Base-by-base conservation (phyloP, 2,329 filamentous ascomycete species). In the Penicillium sp. region DNA sequence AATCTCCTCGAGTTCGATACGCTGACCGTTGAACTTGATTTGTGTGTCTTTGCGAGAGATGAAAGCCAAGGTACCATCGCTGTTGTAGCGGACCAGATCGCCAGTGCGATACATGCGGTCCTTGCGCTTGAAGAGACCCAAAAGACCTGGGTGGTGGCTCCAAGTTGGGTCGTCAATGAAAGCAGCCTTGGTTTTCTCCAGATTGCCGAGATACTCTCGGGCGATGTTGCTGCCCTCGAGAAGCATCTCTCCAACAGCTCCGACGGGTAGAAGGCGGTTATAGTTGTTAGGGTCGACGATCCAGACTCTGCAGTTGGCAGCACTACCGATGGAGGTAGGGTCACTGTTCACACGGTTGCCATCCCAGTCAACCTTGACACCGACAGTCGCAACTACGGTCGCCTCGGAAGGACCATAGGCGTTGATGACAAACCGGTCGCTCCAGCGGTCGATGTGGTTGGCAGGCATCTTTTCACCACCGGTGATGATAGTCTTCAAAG, bases 171-270 rank as follows among this genome's bases (percentile, higher is more conserved):
- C 53, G 1, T 65, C 48, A 41, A 74, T 66, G 26, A 75, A 75
- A 1, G 61, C 62, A 4, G 65, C 60, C 20, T 60, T 63, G 2
- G 71, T 75, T 41, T 70, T 73, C 29, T 58, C 62, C 4, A 60
- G 56, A 26, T 72, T 65, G 13, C 69, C 68, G 29, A 79, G 62
- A 48, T 80, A 80, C 4, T 72, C 78, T 12, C 69, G 68, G 1
- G 69, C 76, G 10, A 80, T 66, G 17, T 72, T 74, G 21, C 74
- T 74, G 3, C 78, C 76, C 58, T 79, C 75, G 1, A 81, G 52
- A 0, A 78, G 59, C 45, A 81, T 54, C 55, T 81, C 79, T 12
- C 78, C 78, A 7, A 77, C 66, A 15, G 70, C 70, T 7, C 79
- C 79, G 3, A 79, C 60, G 0, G 77, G 72, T 1, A 75, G 63